Base-by-base conservation (phyloP, 176 grass and related monocot species). In the Phoenix roebelenii region DNA sequence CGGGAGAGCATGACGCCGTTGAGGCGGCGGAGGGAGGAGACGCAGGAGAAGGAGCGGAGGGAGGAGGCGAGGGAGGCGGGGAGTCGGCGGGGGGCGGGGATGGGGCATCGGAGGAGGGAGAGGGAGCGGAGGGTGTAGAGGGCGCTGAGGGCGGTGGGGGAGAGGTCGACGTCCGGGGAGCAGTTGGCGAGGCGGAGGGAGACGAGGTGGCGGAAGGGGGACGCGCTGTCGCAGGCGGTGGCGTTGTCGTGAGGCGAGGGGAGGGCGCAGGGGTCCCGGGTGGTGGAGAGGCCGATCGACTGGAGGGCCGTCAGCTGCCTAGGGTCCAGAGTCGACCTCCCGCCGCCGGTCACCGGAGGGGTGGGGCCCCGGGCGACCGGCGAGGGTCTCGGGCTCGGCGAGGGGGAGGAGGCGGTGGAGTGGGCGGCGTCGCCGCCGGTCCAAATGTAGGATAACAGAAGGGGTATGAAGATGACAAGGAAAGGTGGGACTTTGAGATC, bases 111-210 rank as follows among this genome's bases (percentile, higher is more conserved):
- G 29, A 71, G 15, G 72, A 91, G 83, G 15, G 78, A 63, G 18
- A 92, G 71, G 20, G 76, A 58, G 17, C 71, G 82, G n/a, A 92
- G 79, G 2, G 87, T 68, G 50, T 77, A 82, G 35, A 98, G 80
- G 2, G 83, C 72, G 48, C 65, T 64, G 20, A 96, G 91, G 53
- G 82, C 83, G 0, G 84, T 86, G 22, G 71, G 6, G 1, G 93
- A 79, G 59, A 98, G 81, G 63, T 89, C 80, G 55, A 78, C 61
- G 76, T 83, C 83, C 4, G 61, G 79, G 28, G 84, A 91, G 84
- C 87, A 98, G 76, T 88, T 84, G 51, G 84, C 32, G 17, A 98
- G 87, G 25, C 52, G 72, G 22, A 98, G 93, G 5, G 93, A 83
- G 5, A 72, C 79, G 0, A 98, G 80, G 66, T 78, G 93, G 0